A percentile compares a stretch with the other conserved stretches of the same genome.
These are phyloP conservation scores for Exophiala dermatitidis DNA, from an alignment of 2,329 filamentous ascomycete species.

Conservation along the genomic window DNA sequence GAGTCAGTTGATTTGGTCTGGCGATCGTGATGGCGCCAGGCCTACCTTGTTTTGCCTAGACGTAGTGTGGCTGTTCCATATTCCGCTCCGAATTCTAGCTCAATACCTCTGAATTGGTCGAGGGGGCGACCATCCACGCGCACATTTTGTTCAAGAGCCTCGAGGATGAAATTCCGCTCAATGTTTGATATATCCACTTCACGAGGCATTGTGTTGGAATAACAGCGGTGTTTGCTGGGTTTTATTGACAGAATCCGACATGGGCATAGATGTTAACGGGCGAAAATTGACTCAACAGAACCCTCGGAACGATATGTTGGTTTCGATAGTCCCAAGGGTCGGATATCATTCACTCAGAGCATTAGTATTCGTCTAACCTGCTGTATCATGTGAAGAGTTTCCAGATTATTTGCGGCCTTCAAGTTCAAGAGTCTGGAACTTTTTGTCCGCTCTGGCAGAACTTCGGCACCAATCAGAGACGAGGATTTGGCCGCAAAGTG, in stretches of 20 bases:
- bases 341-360: too few species aligned
- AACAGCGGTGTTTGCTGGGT: not conserved
- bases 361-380: too few species aligned
- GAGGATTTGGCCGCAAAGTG: not conserved
- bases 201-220: slow-evolving; percentile 63
- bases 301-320: not conserved
- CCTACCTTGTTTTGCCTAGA: slow-evolving; percentile 81
- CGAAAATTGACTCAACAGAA: not conserved
- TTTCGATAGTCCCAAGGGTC: not conserved
- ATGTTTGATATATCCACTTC: slow-evolving; percentile 85
- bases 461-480: not conserved
- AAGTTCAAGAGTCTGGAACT: not conserved
- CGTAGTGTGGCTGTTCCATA: slow-evolving; percentile 83
- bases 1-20: slow-evolving; percentile 1
- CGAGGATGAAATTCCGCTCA: slow-evolving; percentile 76
- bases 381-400: too few species aligned
- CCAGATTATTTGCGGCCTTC: too few species aligned
- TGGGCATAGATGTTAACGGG: not conserved
- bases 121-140: slow-evolving; percentile 77
- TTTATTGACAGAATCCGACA: not conserved
- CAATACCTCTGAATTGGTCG: slow-evolving; percentile 70
- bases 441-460: not conserved
- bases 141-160: slow-evolving; percentile 72
- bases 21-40: not conserved
- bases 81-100: slow-evolving; percentile 78